phyloP scores from a whole-genome alignment of 768 basidiomycete genomes.

The Inosperma sp. region DNA sequence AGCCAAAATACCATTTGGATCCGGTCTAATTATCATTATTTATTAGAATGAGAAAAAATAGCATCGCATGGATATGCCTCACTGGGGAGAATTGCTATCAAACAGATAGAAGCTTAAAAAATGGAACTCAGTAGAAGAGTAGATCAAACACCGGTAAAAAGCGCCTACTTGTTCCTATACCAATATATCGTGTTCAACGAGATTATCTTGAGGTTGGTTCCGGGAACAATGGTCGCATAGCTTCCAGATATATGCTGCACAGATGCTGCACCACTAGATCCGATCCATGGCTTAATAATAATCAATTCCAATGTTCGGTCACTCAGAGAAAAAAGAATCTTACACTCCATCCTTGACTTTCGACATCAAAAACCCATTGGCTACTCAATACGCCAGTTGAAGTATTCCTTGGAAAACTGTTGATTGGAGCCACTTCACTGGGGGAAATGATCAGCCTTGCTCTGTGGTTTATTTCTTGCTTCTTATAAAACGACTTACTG shows the following conservation, averaged over 20 bases:
- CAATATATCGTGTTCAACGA: slow-evolving; percentile 59
- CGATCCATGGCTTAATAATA: slow-evolving; percentile 42
- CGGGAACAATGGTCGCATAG: slow-evolving; percentile 46
- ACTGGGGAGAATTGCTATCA: slow-evolving; percentile 47
- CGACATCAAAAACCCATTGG: slow-evolving; percentile 57
- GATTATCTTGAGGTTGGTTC: slow-evolving; percentile 47
- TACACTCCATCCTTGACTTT: slow-evolving; percentile 47
- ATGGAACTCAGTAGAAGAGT: background rate
- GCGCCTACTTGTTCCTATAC: slow-evolving; percentile 52
- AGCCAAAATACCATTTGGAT: slow-evolving; percentile 56
- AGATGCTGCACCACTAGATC: slow-evolving; percentile 36
- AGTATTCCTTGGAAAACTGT: slow-evolving; percentile 52
- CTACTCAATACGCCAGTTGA: slow-evolving; percentile 29
- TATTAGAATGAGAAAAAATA: background rate
- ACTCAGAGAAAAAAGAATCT: slow-evolving; percentile 11
- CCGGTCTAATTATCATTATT: slow-evolving; percentile 27
- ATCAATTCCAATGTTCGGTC: background rate
- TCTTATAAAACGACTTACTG: slow-evolving; percentile 41
- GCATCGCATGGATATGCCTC: slow-evolving; percentile 15
- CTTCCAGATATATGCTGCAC: slow-evolving; percentile 49
- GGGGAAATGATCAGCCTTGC: background rate
- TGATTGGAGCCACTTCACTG: slow-evolving; percentile 57
- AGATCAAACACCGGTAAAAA: background rate
- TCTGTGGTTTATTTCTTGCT: background rate
- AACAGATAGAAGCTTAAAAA: slow-evolving; percentile 53